Evolutionary conservation across 495 filamentous ascomycete species (phyloP), one percentile per base, ranked within the genome.

Genomic region (Talaromyces borbonicus): DNA sequence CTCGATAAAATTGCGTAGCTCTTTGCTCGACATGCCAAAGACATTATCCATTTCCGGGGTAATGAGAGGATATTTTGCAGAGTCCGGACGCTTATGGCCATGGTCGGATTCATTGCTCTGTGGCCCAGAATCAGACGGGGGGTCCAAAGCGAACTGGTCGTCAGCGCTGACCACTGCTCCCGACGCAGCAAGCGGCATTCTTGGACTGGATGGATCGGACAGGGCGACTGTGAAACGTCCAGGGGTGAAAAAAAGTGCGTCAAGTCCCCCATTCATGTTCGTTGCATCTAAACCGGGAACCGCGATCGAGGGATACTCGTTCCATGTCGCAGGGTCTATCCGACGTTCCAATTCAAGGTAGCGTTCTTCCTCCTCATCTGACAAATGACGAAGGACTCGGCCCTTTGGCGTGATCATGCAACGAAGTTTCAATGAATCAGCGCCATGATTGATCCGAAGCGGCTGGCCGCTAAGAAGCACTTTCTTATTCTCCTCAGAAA

Each of bases 391-490:
- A 22, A 96, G 70, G 44, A 84, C 82, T 46, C 81, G 78, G 3
- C 88, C 87, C 47, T 83, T 80, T 3, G 89, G 86, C 1, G 85
- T 89, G 42, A 92, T 79, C 37, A 92, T 65, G 23, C 61, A 66
- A n/a, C 65, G 58, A 24, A 72, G 58, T 33, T 75, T 68, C 19
- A 68, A 57, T 16, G 62, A 50, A 35, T 55, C 61, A 16, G 61
- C 55, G 15, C 62, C 58, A 12, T 46, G 37, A 14, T 63, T 57
- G 14, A 68, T 39, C 5, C 60, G 58, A 15, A 77, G 48, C 3
- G 67, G 59, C 49, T 71, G 60, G 20, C 72, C 70, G 14, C 58
- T 62, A 5, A 64, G 51, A 19, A 67, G 43, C n/a, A 58, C 48
- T 54, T 65, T 68, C n/a, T 59, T 67, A 47, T 65, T 57, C 11